Percentiles rank a stretch among this genome's conserved stretches.
Evolutionary conservation across 2,329 filamentous ascomycete species (phyloP).

Genomic region (Leptographium galeiforme): DNA sequence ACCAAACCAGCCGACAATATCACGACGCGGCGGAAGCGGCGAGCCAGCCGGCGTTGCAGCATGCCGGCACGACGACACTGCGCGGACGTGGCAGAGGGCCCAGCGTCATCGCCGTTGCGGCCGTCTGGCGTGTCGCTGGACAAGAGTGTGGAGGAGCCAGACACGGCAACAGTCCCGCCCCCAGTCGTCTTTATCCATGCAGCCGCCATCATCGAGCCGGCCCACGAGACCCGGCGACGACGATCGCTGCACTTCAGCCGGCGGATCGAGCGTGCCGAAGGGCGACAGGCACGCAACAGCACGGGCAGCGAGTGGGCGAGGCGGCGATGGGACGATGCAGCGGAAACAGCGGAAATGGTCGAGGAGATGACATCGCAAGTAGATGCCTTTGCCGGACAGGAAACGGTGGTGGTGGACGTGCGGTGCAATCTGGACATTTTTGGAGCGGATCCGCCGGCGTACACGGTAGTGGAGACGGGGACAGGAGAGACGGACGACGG

Average conservation of each 20-base stretch:
- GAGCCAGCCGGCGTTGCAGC: slow-evolving; percentile 17
- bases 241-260: slow-evolving; percentile 16
- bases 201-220: slow-evolving; percentile 11
- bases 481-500: neutral
- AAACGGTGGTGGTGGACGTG: slow-evolving; percentile 16
- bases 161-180: neutral
- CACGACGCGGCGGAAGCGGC: slow-evolving; percentile 14
- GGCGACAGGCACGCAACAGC: slow-evolving; percentile 8
- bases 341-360: neutral
- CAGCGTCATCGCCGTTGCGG: neutral
- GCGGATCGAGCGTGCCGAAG: slow-evolving; percentile 12
- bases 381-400: neutral
- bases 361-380: neutral
- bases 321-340: neutral
- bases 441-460: slow-evolving; percentile 8
- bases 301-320: neutral
- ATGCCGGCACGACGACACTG: neutral
- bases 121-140: no score
- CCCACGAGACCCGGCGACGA: slow-evolving; percentile 18
- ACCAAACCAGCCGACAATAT: slow-evolving; percentile 6
- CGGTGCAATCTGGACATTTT: slow-evolving; percentile 22
- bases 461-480: neutral
- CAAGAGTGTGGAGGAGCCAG: neutral
- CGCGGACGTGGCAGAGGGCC: neutral
- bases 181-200: slow-evolving; percentile 17